Evolutionary conservation across 2,329 filamentous ascomycete genomes (phyloP), one percentile per base, ranked within the genome.

Genomic region (Monilinia laxa): DNA sequence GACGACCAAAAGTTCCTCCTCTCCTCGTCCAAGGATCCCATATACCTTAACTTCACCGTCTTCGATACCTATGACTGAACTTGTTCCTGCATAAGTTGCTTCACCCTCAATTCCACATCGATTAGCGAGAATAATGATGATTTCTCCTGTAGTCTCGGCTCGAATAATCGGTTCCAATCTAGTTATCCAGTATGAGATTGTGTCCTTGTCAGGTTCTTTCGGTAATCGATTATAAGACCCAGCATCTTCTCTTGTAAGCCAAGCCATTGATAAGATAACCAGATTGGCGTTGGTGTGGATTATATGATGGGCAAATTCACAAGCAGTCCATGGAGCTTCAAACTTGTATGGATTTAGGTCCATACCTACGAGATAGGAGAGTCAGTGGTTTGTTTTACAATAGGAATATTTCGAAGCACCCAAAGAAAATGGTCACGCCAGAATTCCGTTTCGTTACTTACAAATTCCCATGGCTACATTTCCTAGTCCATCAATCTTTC

Each of bases 231-330:
- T 85, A 74, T 80, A 87, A 10, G 68, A 67, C 23, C 73, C 80
- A 1, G 77, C 81, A 72, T 81, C 83, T 68, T 81, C 86, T 65
- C 76, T 80, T 1, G 90, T 92, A 42, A 91, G 80, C 91, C 90
- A 94, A 0, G 91, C 90, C 91, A 93, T 93, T 4, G 85, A 86
- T 0, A 94, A 71, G 45, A 93, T 85, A 1, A 91, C 86, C 0
- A 93, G 69, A 18, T 87, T 85, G 0, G 88, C 84, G 0, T 81
- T 73, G 0, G 79, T 78, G 1, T 85, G 78, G 0, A 92, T 75
- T 7, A 88, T 79, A 54, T 90, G 86, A 31, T 73, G 69, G 0
- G 73, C 71, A 69, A 84, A 84, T 67, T 84, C 82, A 68, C 80
- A 84, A 0, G 77, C 78, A 53, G 76, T 73, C 81, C 81, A 85